A percentile compares a stretch with the other conserved stretches of the same genome.
Evolutionary conservation across 1,284 basidiomycete species (phyloP).

Genomic region (Ustilago sp.): DNA sequence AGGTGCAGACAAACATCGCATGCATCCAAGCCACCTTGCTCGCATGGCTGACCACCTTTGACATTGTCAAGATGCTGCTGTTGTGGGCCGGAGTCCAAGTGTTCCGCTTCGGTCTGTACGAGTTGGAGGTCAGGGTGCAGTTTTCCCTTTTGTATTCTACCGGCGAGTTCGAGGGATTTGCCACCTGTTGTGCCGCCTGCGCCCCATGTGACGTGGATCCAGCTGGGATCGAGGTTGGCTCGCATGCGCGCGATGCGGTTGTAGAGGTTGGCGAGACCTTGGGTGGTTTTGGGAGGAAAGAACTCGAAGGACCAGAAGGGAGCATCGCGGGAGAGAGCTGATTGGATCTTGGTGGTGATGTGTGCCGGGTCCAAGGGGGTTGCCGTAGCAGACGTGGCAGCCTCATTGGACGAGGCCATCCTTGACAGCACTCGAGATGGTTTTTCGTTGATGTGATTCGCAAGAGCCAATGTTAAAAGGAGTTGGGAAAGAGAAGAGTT

Average conservation of each 20-base stretch:
- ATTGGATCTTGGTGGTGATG: conserved; percentile 42
- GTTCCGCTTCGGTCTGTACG: conserved; percentile 14
- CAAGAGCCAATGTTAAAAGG: not conserved
- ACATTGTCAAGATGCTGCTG: conserved; percentile 31
- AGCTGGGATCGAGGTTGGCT: conserved; percentile 74
- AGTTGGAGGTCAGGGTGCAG: conserved; percentile 46
- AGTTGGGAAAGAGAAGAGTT: not conserved
- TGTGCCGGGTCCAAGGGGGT: conserved; percentile 36
- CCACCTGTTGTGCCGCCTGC: conserved; percentile 94
- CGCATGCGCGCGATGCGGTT: conserved; percentile 72
- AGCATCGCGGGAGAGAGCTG: conserved; percentile 24
- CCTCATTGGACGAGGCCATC: not conserved
- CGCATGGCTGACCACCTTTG: conserved; percentile 25
- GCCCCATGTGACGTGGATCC: conserved; percentile 88
- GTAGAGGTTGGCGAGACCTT: conserved; percentile 78
- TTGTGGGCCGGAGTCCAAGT: conserved; percentile 5
- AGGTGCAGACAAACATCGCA: conserved; percentile 92
- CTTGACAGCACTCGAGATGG: not conserved
- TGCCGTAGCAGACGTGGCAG: no score
- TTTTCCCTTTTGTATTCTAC: conserved; percentile 60
- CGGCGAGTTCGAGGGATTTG: conserved; percentile 81
- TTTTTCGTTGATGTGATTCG: not conserved
- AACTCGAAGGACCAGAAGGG: conserved; percentile 80
- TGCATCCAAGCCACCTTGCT: conserved; percentile 76
- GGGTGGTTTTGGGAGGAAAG: conserved; percentile 93